Percentiles rank a stretch among this genome's conserved stretches.
Conservation (phyloP, 257 asterid species). For the Eucommia ulmoides region DNA sequence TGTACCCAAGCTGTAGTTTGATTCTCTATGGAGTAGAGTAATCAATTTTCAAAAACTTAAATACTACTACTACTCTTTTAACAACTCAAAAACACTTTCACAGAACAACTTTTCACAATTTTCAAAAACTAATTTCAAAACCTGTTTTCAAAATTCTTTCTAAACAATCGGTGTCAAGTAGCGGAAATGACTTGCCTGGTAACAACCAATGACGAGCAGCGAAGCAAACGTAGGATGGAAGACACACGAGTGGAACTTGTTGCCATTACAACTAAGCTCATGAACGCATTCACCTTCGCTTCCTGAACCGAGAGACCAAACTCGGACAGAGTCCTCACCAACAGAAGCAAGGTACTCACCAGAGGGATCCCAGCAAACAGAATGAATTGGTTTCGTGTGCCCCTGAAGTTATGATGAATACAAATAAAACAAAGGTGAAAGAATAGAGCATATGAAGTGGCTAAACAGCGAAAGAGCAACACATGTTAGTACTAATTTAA, state of each 20-base stretch:
- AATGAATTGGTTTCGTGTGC: conserved; percentile 57
- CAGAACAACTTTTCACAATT: too few relatives aligned
- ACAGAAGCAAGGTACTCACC: conserved; percentile 92
- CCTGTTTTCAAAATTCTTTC: too few relatives aligned
- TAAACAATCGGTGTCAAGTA: not conserved
- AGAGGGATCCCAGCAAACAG: conserved; percentile 79
- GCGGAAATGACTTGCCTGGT: conserved; percentile 54
- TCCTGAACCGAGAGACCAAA: conserved; percentile 81
- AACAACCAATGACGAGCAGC: conserved; percentile 82
- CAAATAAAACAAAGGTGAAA: too few relatives aligned
- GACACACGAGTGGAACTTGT: conserved; percentile 77
- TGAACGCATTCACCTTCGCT: conserved; percentile 78
- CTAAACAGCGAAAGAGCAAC: too few relatives aligned
- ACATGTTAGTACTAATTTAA: too few relatives aligned
- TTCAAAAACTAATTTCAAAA: too few relatives aligned
- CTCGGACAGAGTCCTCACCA: conserved; percentile 80
- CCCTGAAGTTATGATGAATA: conserved; percentile 55
- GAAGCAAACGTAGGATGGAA: conserved; percentile 86
- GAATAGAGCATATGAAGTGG: too few relatives aligned
- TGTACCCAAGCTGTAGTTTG: too few relatives aligned
- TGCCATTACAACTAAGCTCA: conserved; percentile 76
- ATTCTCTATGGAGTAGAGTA: too few relatives aligned
- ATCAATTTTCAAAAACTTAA: too few relatives aligned
- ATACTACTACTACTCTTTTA: too few relatives aligned
- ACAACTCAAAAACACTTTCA: too few relatives aligned